Evolutionary conservation across 805 yeast species (phyloP).

Genomic region (Candida golubevii): DNA sequence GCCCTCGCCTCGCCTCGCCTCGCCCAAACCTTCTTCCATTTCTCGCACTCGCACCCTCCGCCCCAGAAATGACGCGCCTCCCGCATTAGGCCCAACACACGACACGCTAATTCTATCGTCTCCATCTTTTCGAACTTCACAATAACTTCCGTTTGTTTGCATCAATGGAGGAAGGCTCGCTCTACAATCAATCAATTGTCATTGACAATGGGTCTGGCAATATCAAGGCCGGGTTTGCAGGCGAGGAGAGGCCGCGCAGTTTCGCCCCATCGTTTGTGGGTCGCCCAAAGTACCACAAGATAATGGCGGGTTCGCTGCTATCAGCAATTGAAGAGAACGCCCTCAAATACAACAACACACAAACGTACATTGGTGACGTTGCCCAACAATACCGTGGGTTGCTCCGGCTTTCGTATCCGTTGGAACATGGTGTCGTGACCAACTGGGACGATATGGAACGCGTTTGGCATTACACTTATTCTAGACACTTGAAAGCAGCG

Average conservation of each 20-base stretch:
- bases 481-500: conserved; percentile 50
- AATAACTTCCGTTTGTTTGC: background rate
- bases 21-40: background rate
- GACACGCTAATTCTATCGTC: no score
- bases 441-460: conserved; percentile 87
- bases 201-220: conserved; percentile 70
- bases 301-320: conserved; percentile 56
- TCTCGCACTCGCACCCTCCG: no score
- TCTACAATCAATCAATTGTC: conserved; percentile 45
- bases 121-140: background rate
- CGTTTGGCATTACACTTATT: conserved; percentile 69
- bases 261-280: conserved; percentile 69
- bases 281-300: conserved; percentile 74
- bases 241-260: conserved; percentile 75
- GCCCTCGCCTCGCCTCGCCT: no score
- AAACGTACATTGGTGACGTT: conserved; percentile 65
- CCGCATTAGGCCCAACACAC: no score
- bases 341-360: conserved; percentile 25
- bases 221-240: conserved; percentile 88
- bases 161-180: conserved; percentile 18
- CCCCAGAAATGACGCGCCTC: no score
- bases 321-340: conserved; percentile 16
- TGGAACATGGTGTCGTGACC: conserved; percentile 71
- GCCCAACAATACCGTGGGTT: conserved; percentile 80
- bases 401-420: conserved; percentile 65